A percentile compares a stretch with the other conserved stretches of the same genome.
phyloP scores from a whole-genome alignment of 176 grass and related monocot species.

The Coix lacrymajobi region DNA sequence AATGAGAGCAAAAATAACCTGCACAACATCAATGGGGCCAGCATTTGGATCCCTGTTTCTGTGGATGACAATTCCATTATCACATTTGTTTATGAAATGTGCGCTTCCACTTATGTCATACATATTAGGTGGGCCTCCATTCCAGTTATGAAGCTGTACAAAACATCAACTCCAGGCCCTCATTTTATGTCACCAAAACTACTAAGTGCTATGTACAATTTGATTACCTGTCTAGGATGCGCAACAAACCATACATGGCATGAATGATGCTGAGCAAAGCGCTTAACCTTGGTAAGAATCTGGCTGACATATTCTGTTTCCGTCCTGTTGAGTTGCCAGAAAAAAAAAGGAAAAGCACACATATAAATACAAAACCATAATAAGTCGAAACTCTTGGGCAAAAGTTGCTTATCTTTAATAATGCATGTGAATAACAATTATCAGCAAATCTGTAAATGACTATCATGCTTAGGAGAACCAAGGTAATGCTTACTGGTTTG shows the following conservation, averaged over 20 bases:
- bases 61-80: constrained; percentile 94
- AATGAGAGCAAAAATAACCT: constrained; percentile 39
- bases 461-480: not conserved
- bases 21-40: constrained; percentile 68
- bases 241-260: constrained; percentile 99
- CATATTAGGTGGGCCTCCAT: constrained; percentile 69
- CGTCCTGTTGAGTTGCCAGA: constrained; percentile 44
- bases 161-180: constrained; percentile 21
- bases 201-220: not conserved
- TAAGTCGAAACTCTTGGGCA: not conserved
- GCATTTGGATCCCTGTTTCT: constrained; percentile 63
- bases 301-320: constrained; percentile 98
- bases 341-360: constrained; percentile 11
- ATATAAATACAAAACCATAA: not conserved
- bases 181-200: not conserved
- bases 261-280: constrained; percentile 92
- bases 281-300: constrained; percentile 87
- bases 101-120: constrained; percentile 99
- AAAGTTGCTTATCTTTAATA: constrained; percentile 1
- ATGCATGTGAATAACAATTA: not conserved
- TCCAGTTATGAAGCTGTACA: constrained; percentile 84
- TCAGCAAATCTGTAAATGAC: not conserved
- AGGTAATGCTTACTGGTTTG: constrained; percentile 58
- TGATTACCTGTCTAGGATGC: constrained; percentile 90
- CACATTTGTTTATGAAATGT: constrained; percentile 99